Percentiles rank a stretch among this genome's conserved stretches.
phyloP scores from a whole-genome alignment of 805 yeast species.

The Saturnispora diversa region DNA sequence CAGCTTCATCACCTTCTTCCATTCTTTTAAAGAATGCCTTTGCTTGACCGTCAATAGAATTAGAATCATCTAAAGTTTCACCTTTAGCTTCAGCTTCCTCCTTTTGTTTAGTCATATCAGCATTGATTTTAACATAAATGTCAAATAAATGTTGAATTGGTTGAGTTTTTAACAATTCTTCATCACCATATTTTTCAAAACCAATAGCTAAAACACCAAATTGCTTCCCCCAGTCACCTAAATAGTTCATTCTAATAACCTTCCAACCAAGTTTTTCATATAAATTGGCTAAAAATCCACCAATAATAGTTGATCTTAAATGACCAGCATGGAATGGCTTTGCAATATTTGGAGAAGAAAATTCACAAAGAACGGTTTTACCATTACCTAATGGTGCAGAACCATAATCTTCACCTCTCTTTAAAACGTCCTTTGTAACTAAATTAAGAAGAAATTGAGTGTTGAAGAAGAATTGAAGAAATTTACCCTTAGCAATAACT shows the following conservation, averaged over 20 bases:
- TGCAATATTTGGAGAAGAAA: constrained; percentile 97
- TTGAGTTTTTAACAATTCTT: constrained; percentile 57
- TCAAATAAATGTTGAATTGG: constrained; percentile 94
- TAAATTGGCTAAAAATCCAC: constrained; percentile 86
- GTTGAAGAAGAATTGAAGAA: constrained; percentile 80
- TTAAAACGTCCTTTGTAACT: constrained; percentile 62
- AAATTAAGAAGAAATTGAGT: constrained; percentile 57
- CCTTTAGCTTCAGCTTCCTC: constrained; percentile 46
- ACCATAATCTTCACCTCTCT: constrained; percentile 60
- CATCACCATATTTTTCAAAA: constrained; percentile 76
- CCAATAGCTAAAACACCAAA: constrained; percentile 95
- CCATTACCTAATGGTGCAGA: constrained; percentile 62
- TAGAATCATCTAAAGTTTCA: constrained; percentile 37
- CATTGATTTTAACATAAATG: constrained; percentile 82
- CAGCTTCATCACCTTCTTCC: constrained; percentile 89
- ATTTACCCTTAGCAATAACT: constrained; percentile 81
- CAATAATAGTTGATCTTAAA: constrained; percentile 93
- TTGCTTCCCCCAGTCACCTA: constrained; percentile 99
- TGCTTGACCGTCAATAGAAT: constrained; percentile 70
- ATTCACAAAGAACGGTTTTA: constrained; percentile 73
- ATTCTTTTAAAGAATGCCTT: constrained; percentile 78
- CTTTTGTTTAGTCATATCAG: constrained; percentile 60
- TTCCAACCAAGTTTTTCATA: constrained; percentile 89
- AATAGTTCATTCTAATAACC: constrained; percentile 85
- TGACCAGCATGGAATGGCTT: constrained; percentile 99